Evolutionary conservation across 73 alveolate species (phyloP).

Genomic region (Uronychia binucleata): DNA sequence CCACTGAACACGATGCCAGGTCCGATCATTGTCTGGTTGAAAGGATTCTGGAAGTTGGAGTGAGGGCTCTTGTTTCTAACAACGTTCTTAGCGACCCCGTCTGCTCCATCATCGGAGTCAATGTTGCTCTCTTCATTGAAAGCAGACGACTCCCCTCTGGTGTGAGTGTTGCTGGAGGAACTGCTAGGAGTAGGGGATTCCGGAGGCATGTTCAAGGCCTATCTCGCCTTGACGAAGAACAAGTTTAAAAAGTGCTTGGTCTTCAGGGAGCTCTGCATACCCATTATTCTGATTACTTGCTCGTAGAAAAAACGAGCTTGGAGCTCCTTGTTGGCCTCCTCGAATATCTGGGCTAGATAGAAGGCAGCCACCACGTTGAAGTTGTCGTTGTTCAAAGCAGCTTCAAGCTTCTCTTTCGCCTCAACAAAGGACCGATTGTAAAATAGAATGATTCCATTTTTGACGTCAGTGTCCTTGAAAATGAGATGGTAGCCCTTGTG

Average conservation of each 20-base stretch:
- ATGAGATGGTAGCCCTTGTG: background rate
- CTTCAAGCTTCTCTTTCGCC: background rate
- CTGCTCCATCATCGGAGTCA: background rate
- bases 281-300: background rate
- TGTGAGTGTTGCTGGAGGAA: background rate
- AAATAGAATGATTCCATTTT: background rate
- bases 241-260: background rate
- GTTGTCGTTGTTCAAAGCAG: background rate
- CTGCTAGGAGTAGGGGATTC: background rate
- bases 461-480: background rate
- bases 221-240: background rate
- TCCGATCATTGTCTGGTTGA: background rate
- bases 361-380: background rate
- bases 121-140: background rate
- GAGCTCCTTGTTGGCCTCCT: background rate
- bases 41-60: background rate
- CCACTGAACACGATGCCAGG: background rate
- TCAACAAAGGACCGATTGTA: background rate
- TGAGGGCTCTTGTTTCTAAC: too few species aligned
- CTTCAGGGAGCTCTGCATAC: background rate
- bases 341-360: background rate
- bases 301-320: background rate
- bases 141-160: background rate
- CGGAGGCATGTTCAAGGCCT: background rate
- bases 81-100: too few species aligned